These are phyloP conservation scores for Cryptococcus floricola DNA, from an alignment of 1,284 basidiomycete species.

Conservation along the genomic window DNA sequence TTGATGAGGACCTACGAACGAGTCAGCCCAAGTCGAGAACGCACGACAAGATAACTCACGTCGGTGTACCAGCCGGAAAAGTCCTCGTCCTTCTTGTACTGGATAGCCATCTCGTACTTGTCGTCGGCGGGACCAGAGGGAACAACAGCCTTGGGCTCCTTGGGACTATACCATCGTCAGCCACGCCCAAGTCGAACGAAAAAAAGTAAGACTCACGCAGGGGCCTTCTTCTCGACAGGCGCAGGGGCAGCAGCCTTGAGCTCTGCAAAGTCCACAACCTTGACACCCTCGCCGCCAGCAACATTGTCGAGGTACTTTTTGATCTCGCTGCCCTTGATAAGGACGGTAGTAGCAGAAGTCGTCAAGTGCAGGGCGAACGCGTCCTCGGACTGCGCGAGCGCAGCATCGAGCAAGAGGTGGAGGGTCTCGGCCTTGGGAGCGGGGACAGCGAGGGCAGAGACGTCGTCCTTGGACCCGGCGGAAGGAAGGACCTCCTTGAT, in stretches of 20 bases:
- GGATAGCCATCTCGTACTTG: constrained; percentile 84
- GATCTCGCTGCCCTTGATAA: constrained; percentile 73
- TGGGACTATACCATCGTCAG: constrained; percentile 17
- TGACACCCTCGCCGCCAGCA: constrained; percentile 29
- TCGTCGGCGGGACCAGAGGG: constrained; percentile 54
- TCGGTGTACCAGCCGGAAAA: constrained; percentile 93
- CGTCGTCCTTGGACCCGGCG: constrained; percentile 74
- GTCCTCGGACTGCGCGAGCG: constrained; percentile 59
- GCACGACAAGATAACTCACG: constrained; percentile 52
- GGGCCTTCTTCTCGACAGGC: constrained; percentile 16
- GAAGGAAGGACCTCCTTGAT: constrained; percentile 73
- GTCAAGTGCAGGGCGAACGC: constrained; percentile 71
- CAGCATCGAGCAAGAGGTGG: constrained; percentile 69
- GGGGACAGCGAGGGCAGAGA: constrained; percentile 73
- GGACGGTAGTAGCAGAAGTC: constrained; percentile 65
- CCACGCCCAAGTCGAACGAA: background rate
- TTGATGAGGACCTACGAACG: constrained; percentile 79
- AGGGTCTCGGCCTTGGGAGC: constrained; percentile 69
- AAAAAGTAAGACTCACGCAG: constrained; percentile 10
- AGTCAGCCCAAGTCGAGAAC: background rate
- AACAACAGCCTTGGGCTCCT: constrained; percentile 9
- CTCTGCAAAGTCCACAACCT: constrained; percentile 65
- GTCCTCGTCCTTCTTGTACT: constrained; percentile 91
- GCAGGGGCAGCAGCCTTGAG: constrained; percentile 53
- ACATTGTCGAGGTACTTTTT: constrained; percentile 66